Evolutionary conservation across 257 asterid species (phyloP).

Genomic region (Galeopsis tetrahit): DNA sequence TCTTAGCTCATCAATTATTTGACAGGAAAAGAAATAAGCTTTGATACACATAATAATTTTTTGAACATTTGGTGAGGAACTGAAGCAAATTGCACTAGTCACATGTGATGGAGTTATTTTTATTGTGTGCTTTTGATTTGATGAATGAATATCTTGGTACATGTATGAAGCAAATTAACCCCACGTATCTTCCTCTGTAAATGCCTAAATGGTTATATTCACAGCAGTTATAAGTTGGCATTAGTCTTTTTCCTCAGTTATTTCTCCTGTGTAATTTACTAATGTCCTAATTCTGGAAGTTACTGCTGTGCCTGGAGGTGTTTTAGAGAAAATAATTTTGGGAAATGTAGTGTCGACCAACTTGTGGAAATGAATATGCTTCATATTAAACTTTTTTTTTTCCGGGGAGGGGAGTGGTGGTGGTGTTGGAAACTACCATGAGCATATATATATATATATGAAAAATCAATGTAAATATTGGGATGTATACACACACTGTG

Average conservation of each 20-base stretch:
- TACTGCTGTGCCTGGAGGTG: neutral
- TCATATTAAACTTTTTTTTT: neutral
- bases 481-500: neutral
- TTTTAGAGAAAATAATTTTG: neutral
- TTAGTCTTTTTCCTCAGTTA: neutral
- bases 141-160: neutral
- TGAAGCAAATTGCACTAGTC: neutral
- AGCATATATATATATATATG: neutral
- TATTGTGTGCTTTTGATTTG: neutral
- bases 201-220: neutral
- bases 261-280: neutral
- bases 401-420: no score
- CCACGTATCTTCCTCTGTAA: constrained; percentile 5
- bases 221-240: neutral
- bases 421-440: neutral
- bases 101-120: neutral
- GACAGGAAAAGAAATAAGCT: neutral
- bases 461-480: neutral
- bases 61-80: constrained; percentile 4
- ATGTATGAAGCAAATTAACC: neutral
- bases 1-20: constrained; percentile 14
- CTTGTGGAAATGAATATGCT: constrained; percentile 3
- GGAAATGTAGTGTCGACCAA: neutral
- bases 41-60: neutral
- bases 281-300: neutral